These are phyloP conservation scores for Magnolia officinalis DNA, from an alignment of 164 flowering plant species.

Conservation along the genomic window DNA sequence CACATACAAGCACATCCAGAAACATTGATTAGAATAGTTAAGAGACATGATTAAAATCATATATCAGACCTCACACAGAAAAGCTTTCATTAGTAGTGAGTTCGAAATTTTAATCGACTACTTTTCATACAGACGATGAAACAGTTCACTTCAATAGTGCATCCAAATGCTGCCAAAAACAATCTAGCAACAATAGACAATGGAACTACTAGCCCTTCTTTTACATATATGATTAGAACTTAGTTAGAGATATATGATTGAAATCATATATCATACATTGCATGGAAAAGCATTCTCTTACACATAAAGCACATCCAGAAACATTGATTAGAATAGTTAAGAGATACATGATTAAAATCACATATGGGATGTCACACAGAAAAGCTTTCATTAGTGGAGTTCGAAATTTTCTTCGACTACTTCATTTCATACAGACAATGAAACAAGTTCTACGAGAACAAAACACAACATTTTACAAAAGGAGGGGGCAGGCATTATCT, in stretches of 20 bases:
- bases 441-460: conserved; percentile 15
- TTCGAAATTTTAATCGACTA: conserved; percentile 5
- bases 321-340: not conserved
- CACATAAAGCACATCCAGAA: not conserved
- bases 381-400: not conserved
- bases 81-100: not conserved
- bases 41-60: not conserved
- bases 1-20: not conserved
- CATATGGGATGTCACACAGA: not conserved
- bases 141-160: not conserved
- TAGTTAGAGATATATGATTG: too few relatives aligned
- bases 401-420: conserved; percentile 4
- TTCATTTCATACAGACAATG: conserved; percentile 29
- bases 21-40: not conserved
- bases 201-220: too few relatives aligned
- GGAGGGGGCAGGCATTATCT: conserved; percentile 2
- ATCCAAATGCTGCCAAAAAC: too few relatives aligned
- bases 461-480: conserved; percentile 2
- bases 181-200: too few relatives aligned
- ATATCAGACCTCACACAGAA: not conserved
- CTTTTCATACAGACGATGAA: not conserved
- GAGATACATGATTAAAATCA: not conserved
- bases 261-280: too few relatives aligned
- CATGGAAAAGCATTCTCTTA: not conserved
- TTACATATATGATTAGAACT: too few relatives aligned